Conservation (phyloP, 257 asterid species). For the Echium plantagineum region DNA sequence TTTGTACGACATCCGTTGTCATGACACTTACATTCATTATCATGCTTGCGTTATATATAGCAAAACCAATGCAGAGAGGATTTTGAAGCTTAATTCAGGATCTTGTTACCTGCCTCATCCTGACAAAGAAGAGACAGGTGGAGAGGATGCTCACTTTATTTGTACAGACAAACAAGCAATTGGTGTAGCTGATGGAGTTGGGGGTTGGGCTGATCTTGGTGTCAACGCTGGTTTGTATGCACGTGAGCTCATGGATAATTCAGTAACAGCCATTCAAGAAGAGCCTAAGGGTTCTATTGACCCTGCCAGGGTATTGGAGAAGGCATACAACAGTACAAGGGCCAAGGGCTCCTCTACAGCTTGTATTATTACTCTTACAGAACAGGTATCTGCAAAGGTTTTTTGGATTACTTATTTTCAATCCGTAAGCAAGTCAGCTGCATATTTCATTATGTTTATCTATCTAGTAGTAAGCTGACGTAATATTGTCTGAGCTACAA, state of each 20-base stretch:
- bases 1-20: not conserved
- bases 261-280: slow-evolving; percentile 58
- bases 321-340: slow-evolving; percentile 37
- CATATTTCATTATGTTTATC: too few species aligned
- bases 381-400: not conserved
- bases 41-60: slow-evolving; percentile 29
- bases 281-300: slow-evolving; percentile 77
- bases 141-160: slow-evolving; percentile 94
- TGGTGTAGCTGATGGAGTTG: slow-evolving; percentile 97
- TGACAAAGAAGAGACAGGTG: slow-evolving; percentile 93
- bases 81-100: slow-evolving; percentile 70
- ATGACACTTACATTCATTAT: not conserved
- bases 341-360: not conserved
- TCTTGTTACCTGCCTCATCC: slow-evolving; percentile 94
- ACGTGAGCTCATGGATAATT: slow-evolving; percentile 80
- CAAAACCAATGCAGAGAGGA: slow-evolving; percentile 29
- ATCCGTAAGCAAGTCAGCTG: too few species aligned
- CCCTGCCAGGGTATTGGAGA: slow-evolving; percentile 79
- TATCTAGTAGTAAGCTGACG: too few species aligned
- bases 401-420: too few species aligned
- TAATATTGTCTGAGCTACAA: too few species aligned
- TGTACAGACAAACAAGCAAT: slow-evolving; percentile 67
- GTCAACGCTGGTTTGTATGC: slow-evolving; percentile 75
- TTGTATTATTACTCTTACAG: slow-evolving; percentile 1
- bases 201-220: slow-evolving; percentile 96